A percentile compares a stretch with the other conserved stretches of the same genome.
These are phyloP conservation scores for Dactylonectria macrodidyma DNA, from an alignment of 2,329 filamentous ascomycete species.

Conservation along the genomic window DNA sequence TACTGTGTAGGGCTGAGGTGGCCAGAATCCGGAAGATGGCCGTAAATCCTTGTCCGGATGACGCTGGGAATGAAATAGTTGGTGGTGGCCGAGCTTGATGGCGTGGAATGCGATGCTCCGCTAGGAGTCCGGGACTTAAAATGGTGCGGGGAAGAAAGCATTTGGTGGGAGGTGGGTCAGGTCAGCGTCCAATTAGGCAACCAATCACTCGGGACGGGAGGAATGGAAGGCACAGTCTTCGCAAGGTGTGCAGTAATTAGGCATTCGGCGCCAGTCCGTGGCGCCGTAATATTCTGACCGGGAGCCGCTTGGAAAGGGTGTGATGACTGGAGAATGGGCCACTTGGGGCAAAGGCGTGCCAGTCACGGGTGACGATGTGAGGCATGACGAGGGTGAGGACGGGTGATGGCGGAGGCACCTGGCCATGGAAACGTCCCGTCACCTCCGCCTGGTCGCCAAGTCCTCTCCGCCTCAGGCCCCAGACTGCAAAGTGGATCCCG, in stretches of 20 bases:
- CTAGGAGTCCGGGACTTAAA: neutral
- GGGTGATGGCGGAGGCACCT: neutral
- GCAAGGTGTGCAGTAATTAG: neutral
- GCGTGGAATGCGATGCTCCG: conserved; percentile 13
- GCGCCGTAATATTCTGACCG: neutral
- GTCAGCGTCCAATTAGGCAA: neutral
- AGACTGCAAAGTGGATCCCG: neutral
- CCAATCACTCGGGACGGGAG: too few species aligned
- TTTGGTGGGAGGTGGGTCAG: neutral
- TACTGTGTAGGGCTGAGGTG: conserved; percentile 41
- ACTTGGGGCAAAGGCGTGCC: neutral
- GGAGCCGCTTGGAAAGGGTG: neutral
- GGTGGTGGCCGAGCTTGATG: conserved; percentile 30
- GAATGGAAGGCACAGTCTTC: neutral
- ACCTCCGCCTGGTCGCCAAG: too few species aligned
- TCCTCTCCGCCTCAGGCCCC: neutral
- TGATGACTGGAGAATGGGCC: neutral
- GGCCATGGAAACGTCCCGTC: neutral
- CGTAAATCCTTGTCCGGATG: conserved; percentile 36
- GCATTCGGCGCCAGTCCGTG: neutral
- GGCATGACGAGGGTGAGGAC: neutral
- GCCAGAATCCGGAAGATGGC: conserved; percentile 45
- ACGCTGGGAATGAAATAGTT: conserved; percentile 2
- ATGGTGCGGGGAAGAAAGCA: neutral
- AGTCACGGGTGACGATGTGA: neutral